These are phyloP conservation scores for Kazachstania viticola DNA, from an alignment of 805 yeast species.

Conservation along the genomic window DNA sequence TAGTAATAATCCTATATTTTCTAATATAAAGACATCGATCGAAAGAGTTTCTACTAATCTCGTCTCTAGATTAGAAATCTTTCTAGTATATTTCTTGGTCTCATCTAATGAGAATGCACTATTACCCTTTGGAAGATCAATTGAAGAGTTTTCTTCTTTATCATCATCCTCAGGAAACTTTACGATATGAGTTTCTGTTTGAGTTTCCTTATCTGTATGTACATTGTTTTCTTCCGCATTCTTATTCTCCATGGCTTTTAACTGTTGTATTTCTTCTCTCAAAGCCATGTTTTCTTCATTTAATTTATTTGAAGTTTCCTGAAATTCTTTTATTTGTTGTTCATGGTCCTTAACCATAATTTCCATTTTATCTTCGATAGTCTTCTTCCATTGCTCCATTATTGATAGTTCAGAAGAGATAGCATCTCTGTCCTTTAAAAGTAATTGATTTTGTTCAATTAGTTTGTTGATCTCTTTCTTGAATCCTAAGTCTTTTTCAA, in stretches of 20 bases:
- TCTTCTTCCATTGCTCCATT: neutral
- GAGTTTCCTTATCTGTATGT: slow-evolving; percentile 3
- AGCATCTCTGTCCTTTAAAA: neutral
- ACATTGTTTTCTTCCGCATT: slow-evolving; percentile 2
- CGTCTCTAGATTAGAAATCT: too few relatives aligned
- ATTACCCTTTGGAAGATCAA: too few relatives aligned
- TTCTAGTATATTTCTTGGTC: too few relatives aligned
- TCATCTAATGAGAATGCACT: too few relatives aligned
- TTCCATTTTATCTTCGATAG: neutral
- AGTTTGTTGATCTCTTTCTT: neutral
- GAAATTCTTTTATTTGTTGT: too few relatives aligned
- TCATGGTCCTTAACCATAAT: too few relatives aligned
- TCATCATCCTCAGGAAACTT: neutral
- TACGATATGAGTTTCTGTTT: neutral
- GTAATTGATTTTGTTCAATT: neutral
- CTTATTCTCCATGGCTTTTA: slow-evolving; percentile 1
- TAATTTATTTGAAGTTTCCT: too few relatives aligned
- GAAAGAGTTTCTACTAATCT: slow-evolving; percentile 29
- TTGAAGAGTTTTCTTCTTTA: neutral
- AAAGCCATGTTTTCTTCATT: slow-evolving; percentile 1
- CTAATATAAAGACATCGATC: slow-evolving; percentile 47
- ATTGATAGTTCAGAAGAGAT: neutral
- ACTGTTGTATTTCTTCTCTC: slow-evolving; percentile 1
- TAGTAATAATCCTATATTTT: slow-evolving; percentile 60
- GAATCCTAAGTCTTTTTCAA: neutral